Conservation (phyloP, 805 yeast species). For the Wickerhamiella nectarea region DNA sequence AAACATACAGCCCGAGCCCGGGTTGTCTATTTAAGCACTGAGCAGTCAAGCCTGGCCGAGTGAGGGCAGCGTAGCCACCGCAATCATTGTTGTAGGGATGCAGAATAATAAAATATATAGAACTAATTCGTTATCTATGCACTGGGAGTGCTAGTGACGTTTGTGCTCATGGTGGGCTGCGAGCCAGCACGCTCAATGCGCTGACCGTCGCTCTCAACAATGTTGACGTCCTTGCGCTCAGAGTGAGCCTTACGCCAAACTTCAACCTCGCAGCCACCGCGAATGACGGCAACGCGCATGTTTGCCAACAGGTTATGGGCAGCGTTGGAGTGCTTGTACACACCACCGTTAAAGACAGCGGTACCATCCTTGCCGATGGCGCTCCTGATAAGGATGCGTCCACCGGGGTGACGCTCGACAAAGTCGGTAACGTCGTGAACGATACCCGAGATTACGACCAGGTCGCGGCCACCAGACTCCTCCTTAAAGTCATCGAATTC, state of each 20-base stretch:
- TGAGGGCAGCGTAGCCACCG: no score
- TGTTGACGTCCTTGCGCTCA: slow-evolving; percentile 50
- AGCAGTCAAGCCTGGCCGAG: no score
- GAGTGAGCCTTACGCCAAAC: slow-evolving; percentile 65
- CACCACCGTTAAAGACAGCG: slow-evolving; percentile 89
- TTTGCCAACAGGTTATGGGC: slow-evolving; percentile 84
- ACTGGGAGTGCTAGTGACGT: slow-evolving; percentile 19
- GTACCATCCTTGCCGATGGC: slow-evolving; percentile 92
- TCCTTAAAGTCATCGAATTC: slow-evolving; percentile 41
- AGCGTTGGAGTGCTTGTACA: slow-evolving; percentile 83
- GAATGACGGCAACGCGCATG: slow-evolving; percentile 79
- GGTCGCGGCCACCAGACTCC: slow-evolving; percentile 40
- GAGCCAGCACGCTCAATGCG: slow-evolving; percentile 46
- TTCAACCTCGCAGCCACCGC: slow-evolving; percentile 68
- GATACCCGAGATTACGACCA: slow-evolving; percentile 77
- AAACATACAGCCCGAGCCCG: no score
- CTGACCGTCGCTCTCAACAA: slow-evolving; percentile 42
- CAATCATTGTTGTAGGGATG: no score
- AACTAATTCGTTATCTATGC: slow-evolving; percentile 12
- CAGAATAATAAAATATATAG: background rate
- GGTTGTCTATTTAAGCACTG: no score
- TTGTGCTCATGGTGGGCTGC: slow-evolving; percentile 34
- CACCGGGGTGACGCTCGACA: slow-evolving; percentile 90
- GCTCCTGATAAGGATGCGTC: slow-evolving; percentile 58
- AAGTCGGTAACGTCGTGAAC: slow-evolving; percentile 90